A percentile compares a stretch with the other conserved stretches of the same genome.
Evolutionary conservation across 2,329 filamentous ascomycete genomes (phyloP).

Genomic region (Colletotrichum sp.): DNA sequence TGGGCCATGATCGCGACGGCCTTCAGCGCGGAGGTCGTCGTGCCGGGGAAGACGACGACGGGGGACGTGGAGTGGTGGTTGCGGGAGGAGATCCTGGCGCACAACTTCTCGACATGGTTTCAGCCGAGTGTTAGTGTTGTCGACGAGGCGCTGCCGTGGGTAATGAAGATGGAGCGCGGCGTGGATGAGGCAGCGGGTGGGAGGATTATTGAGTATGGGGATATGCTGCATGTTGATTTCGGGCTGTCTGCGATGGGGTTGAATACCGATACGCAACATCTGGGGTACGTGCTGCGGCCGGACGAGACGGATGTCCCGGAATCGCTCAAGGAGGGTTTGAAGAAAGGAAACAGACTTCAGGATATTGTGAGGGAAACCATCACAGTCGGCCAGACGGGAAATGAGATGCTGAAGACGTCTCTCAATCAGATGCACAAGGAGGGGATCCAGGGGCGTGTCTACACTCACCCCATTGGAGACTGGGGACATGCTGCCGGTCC

Average conservation of each 20-base stretch:
- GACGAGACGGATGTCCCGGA: slow-evolving; percentile 45
- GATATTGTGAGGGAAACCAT: slow-evolving; percentile 52
- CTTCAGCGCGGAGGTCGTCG: slow-evolving; percentile 47
- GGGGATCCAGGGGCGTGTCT: slow-evolving; percentile 51
- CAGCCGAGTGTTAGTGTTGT: slow-evolving; percentile 51
- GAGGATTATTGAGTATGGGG: slow-evolving; percentile 44
- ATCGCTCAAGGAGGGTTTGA: slow-evolving; percentile 46
- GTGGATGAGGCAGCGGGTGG: slow-evolving; percentile 22
- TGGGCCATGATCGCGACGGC: slow-evolving; percentile 54
- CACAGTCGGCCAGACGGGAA: slow-evolving; percentile 47
- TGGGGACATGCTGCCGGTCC: slow-evolving; percentile 56
- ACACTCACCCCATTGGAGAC: slow-evolving; percentile 55
- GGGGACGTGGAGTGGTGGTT: slow-evolving; percentile 57
- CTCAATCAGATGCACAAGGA: slow-evolving; percentile 45
- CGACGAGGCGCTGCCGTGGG: slow-evolving; percentile 24
- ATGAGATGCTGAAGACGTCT: slow-evolving; percentile 45
- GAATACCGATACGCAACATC: slow-evolving; percentile 56
- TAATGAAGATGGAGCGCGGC: not conserved
- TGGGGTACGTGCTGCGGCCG: slow-evolving; percentile 52
- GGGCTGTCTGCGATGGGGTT: slow-evolving; percentile 51
- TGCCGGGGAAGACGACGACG: slow-evolving; percentile 47
- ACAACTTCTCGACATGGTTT: slow-evolving; percentile 60
- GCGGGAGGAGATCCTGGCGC: slow-evolving; percentile 50
- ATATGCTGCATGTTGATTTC: slow-evolving; percentile 55
- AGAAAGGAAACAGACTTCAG: slow-evolving; percentile 51